Evolutionary conservation across 345 rosid genomes (phyloP).

Genomic region (Eutrema japonicum): DNA sequence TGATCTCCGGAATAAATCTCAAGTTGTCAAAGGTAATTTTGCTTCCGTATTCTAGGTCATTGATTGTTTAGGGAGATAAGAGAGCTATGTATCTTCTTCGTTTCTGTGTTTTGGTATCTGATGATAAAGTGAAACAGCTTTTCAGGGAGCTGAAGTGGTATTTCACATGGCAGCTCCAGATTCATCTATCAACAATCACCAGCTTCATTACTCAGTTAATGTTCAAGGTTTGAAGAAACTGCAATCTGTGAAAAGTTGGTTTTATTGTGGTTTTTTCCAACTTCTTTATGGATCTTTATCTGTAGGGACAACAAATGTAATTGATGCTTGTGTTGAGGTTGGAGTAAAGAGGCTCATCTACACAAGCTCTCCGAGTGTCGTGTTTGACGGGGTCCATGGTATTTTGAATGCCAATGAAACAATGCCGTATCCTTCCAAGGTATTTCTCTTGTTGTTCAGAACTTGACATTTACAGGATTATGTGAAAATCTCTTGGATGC

Average conservation of each 20-base stretch:
- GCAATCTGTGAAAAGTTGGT: neutral
- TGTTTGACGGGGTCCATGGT: conserved; percentile 77
- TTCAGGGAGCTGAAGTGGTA: conserved; percentile 78
- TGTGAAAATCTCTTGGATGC: neutral
- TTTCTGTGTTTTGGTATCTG: conserved; percentile 7
- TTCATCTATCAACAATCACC: conserved; percentile 75
- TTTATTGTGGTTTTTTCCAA: neutral
- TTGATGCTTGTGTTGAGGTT: conserved; percentile 76
- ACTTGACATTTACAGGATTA: neutral
- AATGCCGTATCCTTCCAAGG: conserved; percentile 72
- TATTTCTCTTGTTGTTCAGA: conserved; percentile 31
- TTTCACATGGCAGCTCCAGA: conserved; percentile 98
- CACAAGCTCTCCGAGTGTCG: conserved; percentile 96
- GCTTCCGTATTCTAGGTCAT: neutral
- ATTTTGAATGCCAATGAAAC: conserved; percentile 71
- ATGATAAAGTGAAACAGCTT: conserved; percentile 48
- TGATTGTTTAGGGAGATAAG: neutral
- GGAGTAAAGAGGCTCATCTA: conserved; percentile 86
- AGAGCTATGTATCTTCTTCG: neutral
- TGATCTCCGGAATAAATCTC: conserved; percentile 80
- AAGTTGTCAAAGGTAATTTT: conserved; percentile 67
- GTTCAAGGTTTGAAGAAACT: conserved; percentile 63
- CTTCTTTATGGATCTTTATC: conserved; percentile 20
- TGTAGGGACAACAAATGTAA: conserved; percentile 77
- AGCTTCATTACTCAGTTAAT: conserved; percentile 90